Conservation (phyloP, 495 filamentous ascomycete genomes). For the Trichoderma reesei region DNA sequence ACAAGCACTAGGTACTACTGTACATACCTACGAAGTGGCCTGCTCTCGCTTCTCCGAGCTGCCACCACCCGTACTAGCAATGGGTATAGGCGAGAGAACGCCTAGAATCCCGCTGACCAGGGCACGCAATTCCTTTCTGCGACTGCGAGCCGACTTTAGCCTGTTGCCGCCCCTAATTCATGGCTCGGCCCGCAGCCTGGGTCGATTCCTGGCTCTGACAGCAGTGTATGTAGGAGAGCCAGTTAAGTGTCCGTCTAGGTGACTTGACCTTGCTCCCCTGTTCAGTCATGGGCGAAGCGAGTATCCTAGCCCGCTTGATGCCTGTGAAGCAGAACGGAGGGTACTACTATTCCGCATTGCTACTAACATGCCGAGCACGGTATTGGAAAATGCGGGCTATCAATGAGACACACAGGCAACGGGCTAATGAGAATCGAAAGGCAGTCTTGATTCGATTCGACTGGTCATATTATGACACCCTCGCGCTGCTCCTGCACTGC, state of each 20-base stretch:
- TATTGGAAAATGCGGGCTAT: no score
- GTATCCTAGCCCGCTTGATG: no score
- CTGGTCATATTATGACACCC: background rate
- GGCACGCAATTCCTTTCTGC: background rate
- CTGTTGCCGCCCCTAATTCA: background rate
- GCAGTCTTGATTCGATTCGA: background rate
- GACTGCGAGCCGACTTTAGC: background rate
- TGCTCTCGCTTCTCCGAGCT: background rate
- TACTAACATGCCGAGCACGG: no score
- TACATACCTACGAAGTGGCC: no score
- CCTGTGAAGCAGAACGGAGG: background rate
- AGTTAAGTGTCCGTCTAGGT: no score
- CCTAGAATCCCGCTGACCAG: background rate
- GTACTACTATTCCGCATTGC: background rate
- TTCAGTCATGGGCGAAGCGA: no score
- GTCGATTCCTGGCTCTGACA: background rate
- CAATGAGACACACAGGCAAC: background rate
- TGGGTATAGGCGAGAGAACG: background rate
- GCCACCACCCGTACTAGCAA: background rate
- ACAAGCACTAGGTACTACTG: no score
- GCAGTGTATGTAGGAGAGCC: background rate
- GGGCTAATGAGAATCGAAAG: background rate
- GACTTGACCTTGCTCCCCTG: no score
- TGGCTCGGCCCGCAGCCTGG: slow-evolving; percentile 1
- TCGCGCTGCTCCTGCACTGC: background rate